phyloP scores from a whole-genome alignment of 139 green algal species.

The Marvania coccoides region DNA sequence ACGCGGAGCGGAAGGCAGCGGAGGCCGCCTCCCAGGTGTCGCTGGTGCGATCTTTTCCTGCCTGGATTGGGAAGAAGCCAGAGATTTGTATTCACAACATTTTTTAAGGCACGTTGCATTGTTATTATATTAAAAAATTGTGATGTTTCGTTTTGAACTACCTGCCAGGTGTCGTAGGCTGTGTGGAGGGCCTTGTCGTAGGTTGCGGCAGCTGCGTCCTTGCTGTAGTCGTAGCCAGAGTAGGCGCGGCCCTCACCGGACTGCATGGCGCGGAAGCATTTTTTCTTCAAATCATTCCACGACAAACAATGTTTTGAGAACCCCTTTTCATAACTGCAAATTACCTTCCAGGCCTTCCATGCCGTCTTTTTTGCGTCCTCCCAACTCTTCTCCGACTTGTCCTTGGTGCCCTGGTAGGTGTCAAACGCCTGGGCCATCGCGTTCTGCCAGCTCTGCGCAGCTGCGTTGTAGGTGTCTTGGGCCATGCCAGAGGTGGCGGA shows the following conservation, averaged over 20 bases:
- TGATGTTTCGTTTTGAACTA: too few relatives aligned
- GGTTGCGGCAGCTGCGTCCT: neutral
- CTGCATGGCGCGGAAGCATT: too few relatives aligned
- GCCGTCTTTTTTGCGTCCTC: too few relatives aligned
- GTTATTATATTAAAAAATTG: too few relatives aligned
- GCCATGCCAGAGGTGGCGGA: neutral
- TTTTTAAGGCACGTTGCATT: too few relatives aligned
- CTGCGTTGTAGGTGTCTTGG: neutral
- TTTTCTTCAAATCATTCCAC: too few relatives aligned
- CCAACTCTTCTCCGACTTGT: neutral
- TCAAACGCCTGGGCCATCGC: neutral
- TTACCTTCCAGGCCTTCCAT: constrained; percentile 2
- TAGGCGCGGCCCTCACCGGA: constrained; percentile 3
- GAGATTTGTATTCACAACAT: too few relatives aligned
- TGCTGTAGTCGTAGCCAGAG: constrained; percentile 3
- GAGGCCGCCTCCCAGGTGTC: neutral
- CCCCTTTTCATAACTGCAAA: too few relatives aligned
- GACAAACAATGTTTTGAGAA: too few relatives aligned
- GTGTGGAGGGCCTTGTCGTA: neutral
- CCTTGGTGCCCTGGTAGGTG: neutral
- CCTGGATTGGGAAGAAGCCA: neutral
- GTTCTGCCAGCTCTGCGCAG: neutral
- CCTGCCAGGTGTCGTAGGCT: neutral
- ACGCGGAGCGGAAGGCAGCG: constrained; percentile 1
- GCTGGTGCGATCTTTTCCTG: neutral